These are phyloP conservation scores for Scheffersomyces lignicola DNA, from an alignment of 1,139 yeast genomes.

Conservation along the genomic window DNA sequence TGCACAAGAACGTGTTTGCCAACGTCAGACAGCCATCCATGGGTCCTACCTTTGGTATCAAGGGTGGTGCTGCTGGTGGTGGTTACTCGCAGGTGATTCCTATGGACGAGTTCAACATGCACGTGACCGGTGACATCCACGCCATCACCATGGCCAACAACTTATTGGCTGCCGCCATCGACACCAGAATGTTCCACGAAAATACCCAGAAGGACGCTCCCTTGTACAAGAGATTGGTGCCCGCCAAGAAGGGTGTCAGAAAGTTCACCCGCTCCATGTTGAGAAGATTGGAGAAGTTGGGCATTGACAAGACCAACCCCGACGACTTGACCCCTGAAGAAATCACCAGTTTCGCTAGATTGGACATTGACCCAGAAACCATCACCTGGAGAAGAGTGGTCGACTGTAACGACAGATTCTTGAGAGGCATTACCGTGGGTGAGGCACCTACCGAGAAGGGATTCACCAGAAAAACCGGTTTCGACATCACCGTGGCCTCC, in stretches of 20 bases:
- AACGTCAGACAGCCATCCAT: slow-evolving; percentile 97
- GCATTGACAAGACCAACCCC: slow-evolving; percentile 80
- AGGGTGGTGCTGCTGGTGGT: slow-evolving; percentile 99
- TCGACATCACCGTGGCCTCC: slow-evolving; percentile 95
- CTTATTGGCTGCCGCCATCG: slow-evolving; percentile 95
- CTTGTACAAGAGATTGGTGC: slow-evolving; percentile 83
- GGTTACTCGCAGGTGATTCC: slow-evolving; percentile 98
- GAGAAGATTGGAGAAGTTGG: slow-evolving; percentile 75
- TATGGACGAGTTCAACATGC: slow-evolving; percentile 99
- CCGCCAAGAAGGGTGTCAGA: slow-evolving; percentile 80
- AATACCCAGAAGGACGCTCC: slow-evolving; percentile 88
- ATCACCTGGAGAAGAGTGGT: slow-evolving; percentile 97
- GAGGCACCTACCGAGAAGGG: slow-evolving; percentile 96
- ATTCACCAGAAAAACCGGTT: slow-evolving; percentile 83
- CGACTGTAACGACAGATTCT: slow-evolving; percentile 91
- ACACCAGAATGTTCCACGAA: slow-evolving; percentile 97
- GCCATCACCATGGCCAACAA: slow-evolving; percentile 96
- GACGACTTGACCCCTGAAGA: slow-evolving; percentile 82
- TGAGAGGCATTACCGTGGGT: slow-evolving; percentile 90
- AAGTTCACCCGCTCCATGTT: slow-evolving; percentile 77
- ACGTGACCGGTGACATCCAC: slow-evolving; percentile 96
- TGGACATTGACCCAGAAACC: slow-evolving; percentile 90
- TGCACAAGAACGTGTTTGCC: slow-evolving; percentile 85
- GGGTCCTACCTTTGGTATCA: slow-evolving; percentile 99
- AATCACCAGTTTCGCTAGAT: slow-evolving; percentile 70